A percentile compares a stretch with the other conserved stretches of the same genome.
These are phyloP conservation scores for Candida chilensis DNA, from an alignment of 805 yeast genomes.

Conservation along the genomic window DNA sequence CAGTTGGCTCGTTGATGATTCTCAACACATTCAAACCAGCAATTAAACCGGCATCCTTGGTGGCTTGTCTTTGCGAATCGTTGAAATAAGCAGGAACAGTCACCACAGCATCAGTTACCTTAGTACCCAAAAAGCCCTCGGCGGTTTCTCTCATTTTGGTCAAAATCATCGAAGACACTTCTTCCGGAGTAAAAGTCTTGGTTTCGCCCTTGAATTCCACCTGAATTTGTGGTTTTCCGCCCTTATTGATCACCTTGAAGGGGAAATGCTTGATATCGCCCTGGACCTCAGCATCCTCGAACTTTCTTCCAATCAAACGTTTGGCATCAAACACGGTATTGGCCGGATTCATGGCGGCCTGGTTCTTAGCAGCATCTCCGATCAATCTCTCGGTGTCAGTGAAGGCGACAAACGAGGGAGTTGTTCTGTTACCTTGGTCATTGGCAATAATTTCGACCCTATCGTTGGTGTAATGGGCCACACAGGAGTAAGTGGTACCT, in stretches of 20 bases:
- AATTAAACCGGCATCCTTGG: slow-evolving; percentile 44
- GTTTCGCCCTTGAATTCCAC: slow-evolving; percentile 81
- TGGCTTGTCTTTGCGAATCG: slow-evolving; percentile 42
- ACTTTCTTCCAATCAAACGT: slow-evolving; percentile 89
- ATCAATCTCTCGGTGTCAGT: slow-evolving; percentile 87
- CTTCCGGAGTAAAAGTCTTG: slow-evolving; percentile 88
- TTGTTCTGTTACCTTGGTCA: slow-evolving; percentile 98
- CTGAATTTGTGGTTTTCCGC: slow-evolving; percentile 72
- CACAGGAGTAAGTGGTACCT: slow-evolving; percentile 93
- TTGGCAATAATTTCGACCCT: slow-evolving; percentile 94
- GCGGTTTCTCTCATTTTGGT: slow-evolving; percentile 88
- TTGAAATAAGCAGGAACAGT: slow-evolving; percentile 43
- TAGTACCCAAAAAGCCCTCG: slow-evolving; percentile 79
- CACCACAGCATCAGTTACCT: slow-evolving; percentile 48
- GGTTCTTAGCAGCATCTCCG: slow-evolving; percentile 97
- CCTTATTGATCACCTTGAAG: slow-evolving; percentile 65
- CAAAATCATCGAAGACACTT: slow-evolving; percentile 88
- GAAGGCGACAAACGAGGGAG: slow-evolving; percentile 94
- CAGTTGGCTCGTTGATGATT: slow-evolving; percentile 41
- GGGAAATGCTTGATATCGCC: slow-evolving; percentile 57
- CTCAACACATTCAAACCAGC: slow-evolving; percentile 40
- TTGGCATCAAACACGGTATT: slow-evolving; percentile 90
- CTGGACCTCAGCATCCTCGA: slow-evolving; percentile 51
- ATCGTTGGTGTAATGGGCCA: slow-evolving; percentile 87
- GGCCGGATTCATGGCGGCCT: slow-evolving; percentile 87